phyloP scores from a whole-genome alignment of 345 rosid genomes.

The Mangifera indica region DNA sequence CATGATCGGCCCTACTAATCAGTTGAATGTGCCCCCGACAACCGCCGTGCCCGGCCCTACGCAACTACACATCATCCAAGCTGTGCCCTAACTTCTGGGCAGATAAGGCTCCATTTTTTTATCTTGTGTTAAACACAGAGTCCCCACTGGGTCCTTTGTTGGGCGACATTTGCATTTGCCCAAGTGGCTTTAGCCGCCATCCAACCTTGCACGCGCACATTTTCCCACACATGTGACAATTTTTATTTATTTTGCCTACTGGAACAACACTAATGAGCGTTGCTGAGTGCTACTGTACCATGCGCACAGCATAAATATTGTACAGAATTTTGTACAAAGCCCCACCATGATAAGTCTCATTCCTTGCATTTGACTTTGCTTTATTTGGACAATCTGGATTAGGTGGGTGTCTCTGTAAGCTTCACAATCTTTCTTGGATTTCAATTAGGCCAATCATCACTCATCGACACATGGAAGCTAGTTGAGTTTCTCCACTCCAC shows the following conservation, averaged over 20 bases:
- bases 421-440: background rate
- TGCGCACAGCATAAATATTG: conserved; percentile 49
- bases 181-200: conserved; percentile 60
- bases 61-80: conserved; percentile 41
- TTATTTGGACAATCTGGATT: conserved; percentile 6
- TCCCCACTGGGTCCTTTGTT: conserved; percentile 37
- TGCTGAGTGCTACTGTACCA: conserved; percentile 79
- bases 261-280: conserved; percentile 30
- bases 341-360: conserved; percentile 36
- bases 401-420: background rate
- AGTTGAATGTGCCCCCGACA: conserved; percentile 42
- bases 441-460: conserved; percentile 5
- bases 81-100: conserved; percentile 56
- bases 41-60: conserved; percentile 50
- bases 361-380: conserved; percentile 1
- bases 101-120: conserved; percentile 33
- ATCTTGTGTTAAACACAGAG: conserved; percentile 36
- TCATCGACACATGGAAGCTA: conserved; percentile 3
- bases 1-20: conserved; percentile 38
- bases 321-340: conserved; percentile 28
- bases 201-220: conserved; percentile 53
- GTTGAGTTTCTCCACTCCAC: background rate
- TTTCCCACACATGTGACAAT: conserved; percentile 38
- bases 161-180: conserved; percentile 33
- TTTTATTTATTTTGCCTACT: background rate